Conservation (phyloP, 352 stramenopile species). For the Hyaloperonospora brassicae region DNA sequence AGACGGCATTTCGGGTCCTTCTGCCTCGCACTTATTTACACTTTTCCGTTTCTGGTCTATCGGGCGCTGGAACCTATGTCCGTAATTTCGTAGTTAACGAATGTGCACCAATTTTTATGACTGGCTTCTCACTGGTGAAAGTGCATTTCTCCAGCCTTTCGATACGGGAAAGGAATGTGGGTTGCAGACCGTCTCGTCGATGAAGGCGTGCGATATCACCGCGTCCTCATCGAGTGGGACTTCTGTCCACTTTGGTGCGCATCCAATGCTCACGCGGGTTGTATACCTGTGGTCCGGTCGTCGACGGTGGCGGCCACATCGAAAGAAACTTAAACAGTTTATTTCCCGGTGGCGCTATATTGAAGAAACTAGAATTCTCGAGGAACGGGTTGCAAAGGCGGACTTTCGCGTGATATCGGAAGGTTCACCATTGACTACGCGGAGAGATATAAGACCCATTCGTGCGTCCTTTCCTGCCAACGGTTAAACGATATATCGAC, state of each 20-base stretch:
- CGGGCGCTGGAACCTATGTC: neutral
- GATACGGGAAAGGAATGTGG: neutral
- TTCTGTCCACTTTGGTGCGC: too few relatives aligned
- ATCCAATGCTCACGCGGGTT: neutral
- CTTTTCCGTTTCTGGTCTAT: neutral
- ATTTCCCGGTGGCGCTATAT: neutral
- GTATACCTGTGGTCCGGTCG: neutral
- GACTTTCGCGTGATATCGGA: neutral
- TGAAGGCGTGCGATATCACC: too few relatives aligned
- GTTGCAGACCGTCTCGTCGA: neutral
- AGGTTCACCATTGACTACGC: too few relatives aligned
- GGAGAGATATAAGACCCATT: neutral
- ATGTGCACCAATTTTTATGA: neutral
- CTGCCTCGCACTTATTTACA: neutral
- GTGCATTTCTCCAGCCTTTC: neutral
- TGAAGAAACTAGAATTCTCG: neutral
- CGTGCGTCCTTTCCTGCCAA: neutral
- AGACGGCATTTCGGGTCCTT: neutral
- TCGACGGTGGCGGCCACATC: neutral
- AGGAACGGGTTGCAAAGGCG: neutral
- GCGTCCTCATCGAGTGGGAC: too few relatives aligned
- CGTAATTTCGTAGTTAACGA: neutral
- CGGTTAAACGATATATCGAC: neutral
- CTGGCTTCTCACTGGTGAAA: too few relatives aligned
- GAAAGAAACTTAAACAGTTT: neutral